Percentiles rank a stretch among this genome's conserved stretches.
phyloP scores from a whole-genome alignment of 2,329 filamentous ascomycete genomes.

The Coniochaeta ligniaria region DNA sequence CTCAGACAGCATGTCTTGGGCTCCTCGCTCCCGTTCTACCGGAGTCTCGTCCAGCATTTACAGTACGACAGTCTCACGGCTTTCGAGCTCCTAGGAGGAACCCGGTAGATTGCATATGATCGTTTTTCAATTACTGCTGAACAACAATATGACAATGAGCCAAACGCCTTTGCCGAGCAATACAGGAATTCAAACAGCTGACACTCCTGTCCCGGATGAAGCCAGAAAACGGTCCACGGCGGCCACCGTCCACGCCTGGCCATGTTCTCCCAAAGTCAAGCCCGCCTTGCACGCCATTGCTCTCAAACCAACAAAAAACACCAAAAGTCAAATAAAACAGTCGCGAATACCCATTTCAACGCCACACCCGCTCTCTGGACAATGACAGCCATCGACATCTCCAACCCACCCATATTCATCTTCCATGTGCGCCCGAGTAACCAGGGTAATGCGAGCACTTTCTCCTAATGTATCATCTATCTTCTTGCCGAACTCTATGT shows the following conservation, averaged over 20 bases:
- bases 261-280: background rate
- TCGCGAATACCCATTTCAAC: background rate
- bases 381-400: background rate
- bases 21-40: no score
- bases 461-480: background rate
- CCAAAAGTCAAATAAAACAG: background rate
- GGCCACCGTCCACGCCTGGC: background rate
- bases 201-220: background rate
- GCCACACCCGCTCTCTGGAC: background rate
- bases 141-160: background rate
- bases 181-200: background rate
- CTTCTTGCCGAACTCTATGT: background rate
- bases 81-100: background rate
- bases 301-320: background rate
- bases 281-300: background rate
- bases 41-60: no score
- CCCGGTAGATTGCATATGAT: background rate
- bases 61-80: no score
- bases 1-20: no score
- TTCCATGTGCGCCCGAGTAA: background rate
- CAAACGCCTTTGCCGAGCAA: background rate
- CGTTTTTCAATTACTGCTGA: background rate
- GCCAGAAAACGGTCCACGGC: background rate
- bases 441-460: background rate
- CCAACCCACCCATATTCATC: background rate